Base-by-base conservation (phyloP, 1,284 basidiomycete genomes). In the Afroboletus lepidellus region DNA sequence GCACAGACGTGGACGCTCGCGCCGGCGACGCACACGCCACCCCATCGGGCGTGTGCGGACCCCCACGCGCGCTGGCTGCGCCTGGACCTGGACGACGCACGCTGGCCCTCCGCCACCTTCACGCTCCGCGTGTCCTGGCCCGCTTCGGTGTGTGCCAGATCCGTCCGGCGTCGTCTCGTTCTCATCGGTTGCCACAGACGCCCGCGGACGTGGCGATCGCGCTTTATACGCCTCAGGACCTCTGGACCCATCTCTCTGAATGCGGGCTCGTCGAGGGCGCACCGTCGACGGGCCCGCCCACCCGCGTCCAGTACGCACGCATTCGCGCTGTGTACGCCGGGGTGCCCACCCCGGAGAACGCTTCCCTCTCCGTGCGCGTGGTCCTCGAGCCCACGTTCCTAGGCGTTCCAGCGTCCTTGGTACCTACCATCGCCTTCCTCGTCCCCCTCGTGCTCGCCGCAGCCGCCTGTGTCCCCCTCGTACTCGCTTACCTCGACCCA, bases 91-190 rank as follows among this genome's bases (percentile, higher is more conserved):
- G 78, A 80, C 58, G 64, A 70, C 53, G 56, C 60, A 2, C 52
- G 52, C 5, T 86, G 84, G 83, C 53, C 58, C 1, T 77, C 78
- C 59, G 59, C 69, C 21, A 74, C 76, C 37, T 87, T 82, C 60
- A 85, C 84, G 1, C 67, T 87, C 29, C 72, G 84, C 33, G 54
- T 84, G 16, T 87, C 85, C 32, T 87, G 80, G 79, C 77, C 83
- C 25, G 85, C 84, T 48, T 83, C 75, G 15, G 85, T 88, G 60
- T 60, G 84, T 76, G 23, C 18, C 23, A 21, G 29, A 44, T 46
- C 41, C 25, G 29, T 48, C 11, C 3, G 18, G 21, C 41, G 34
- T 23, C 8, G n/a, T 21, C 41, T 43, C 20, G 29, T 23, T 2
- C 21, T 11, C 36, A 24, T 45, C 25, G 34, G 42, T 24, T 25